Evolutionary conservation across 139 green algal genomes (phyloP), one percentile per base, ranked within the genome.

Genomic region (Desmodesmus armatus): DNA sequence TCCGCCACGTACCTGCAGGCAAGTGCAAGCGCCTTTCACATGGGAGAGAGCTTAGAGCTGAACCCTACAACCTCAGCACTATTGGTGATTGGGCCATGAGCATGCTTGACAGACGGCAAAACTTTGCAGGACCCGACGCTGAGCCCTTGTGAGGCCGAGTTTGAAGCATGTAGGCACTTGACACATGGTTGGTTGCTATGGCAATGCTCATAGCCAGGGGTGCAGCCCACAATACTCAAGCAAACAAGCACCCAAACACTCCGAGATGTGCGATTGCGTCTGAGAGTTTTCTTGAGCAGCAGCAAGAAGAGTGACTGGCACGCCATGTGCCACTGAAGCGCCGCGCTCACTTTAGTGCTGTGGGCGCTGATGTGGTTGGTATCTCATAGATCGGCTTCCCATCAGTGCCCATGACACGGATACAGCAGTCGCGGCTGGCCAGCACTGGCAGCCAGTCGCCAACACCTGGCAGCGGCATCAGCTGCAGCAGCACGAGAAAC

Each of bases 361-460:
- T 91, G 27, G 94, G 90, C 1, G 91, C 85, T 17, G 90, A 89
- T 11, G 87, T 73, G 2, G 93, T 91, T 76, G 90, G 78, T 33
- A 86, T 88, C 77, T 96, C 82, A 79, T 91, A 63, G 47, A 88
- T 25, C 37, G 75, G 62, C 69, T 66, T 76, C 51, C 58, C 43
- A 49, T 74, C 74, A 37, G 21, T 31, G 17, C 83, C 72, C 27
- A 93, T 80, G 39, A 91, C 69, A 21, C 89, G 87, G 39, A 94
- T 78, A 80, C 86, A 85, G 81, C 90, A 85, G 83, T 96, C 93
- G 58, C 93, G 81, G 84, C 93, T 95, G 3, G 90, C 93, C 40
- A 96, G 76, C 75, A 92, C 89, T 13, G 90, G 83, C 55, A 72
- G 72, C 73, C 83, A 79, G 31, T 90, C 83, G 3, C 66, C 19